phyloP scores from a whole-genome alignment of 2,329 filamentous ascomycete species.

The Pseudocercospora fuligena region DNA sequence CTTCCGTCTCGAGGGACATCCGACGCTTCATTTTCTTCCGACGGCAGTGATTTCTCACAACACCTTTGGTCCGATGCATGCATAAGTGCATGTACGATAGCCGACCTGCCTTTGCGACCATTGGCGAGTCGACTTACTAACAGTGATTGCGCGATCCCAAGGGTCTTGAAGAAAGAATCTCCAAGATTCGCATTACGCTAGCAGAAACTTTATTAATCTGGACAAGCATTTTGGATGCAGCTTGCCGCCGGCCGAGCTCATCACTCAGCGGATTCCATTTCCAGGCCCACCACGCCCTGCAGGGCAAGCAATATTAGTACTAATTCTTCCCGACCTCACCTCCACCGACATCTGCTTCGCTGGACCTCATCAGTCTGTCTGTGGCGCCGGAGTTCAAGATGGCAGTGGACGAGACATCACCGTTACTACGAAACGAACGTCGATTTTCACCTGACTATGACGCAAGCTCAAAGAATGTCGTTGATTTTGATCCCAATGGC shows the following conservation, averaged over 20 bases:
- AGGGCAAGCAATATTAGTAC: background rate
- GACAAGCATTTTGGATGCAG: background rate
- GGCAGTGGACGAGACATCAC: conserved; percentile 23
- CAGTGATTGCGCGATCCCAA: background rate
- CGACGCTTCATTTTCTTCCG: background rate
- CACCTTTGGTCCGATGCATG: background rate
- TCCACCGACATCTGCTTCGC: background rate
- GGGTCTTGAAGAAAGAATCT: too few relatives aligned
- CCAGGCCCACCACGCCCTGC: background rate
- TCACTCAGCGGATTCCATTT: background rate
- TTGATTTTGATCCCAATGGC: conserved; percentile 52
- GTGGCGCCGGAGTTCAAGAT: background rate
- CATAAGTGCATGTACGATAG: background rate
- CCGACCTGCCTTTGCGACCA: background rate
- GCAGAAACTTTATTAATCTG: background rate
- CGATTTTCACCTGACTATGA: conserved; percentile 11
- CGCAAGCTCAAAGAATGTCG: conserved; percentile 32
- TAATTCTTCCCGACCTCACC: background rate
- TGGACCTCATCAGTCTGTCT: background rate
- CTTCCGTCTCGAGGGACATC: conserved; percentile 5
- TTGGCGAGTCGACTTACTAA: background rate
- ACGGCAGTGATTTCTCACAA: background rate
- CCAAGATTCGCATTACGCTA: too few relatives aligned
- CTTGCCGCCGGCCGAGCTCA: background rate
- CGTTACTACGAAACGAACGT: conserved; percentile 20